Evolutionary conservation across 768 basidiomycete species (phyloP).

Genomic region (Jaapia argillacea): DNA sequence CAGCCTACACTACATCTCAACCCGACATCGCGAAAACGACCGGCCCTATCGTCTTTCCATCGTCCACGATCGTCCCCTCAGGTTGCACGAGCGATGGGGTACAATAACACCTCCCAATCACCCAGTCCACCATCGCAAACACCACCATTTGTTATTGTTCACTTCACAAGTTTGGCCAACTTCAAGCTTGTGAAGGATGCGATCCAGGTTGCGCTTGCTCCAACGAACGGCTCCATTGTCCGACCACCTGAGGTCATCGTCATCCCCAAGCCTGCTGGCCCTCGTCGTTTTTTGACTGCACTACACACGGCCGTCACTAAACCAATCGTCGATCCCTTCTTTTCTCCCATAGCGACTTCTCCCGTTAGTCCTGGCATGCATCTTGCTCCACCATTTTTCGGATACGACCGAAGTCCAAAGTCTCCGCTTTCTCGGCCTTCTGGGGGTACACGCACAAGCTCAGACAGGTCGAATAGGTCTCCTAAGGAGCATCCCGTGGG

Average conservation of each 20-base stretch:
- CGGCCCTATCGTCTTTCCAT: conserved; percentile 56
- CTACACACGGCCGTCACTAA: conserved; percentile 84
- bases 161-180: conserved; percentile 86
- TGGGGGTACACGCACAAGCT: conserved; percentile 39
- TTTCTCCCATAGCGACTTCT: conserved; percentile 89
- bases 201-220: conserved; percentile 55
- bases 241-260: conserved; percentile 87
- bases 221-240: conserved; percentile 31
- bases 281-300: conserved; percentile 85
- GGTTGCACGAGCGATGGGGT: conserved; percentile 46
- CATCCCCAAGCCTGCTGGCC: conserved; percentile 94
- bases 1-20: conserved; percentile 29
- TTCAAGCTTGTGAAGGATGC: conserved; percentile 85
- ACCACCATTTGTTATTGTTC: conserved; percentile 52
- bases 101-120: conserved; percentile 10
- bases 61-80: conserved; percentile 77
- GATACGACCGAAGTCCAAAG: conserved; percentile 21
- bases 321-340: conserved; percentile 84
- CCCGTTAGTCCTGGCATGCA: conserved; percentile 68
- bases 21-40: conserved; percentile 62
- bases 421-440: conserved; percentile 38
- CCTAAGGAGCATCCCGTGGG: conserved; percentile 29
- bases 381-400: conserved; percentile 34
- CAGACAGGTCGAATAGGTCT: conserved; percentile 54
- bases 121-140: conserved; percentile 20